Base-by-base conservation (phyloP, 306 rosid genomes). In the Parietaria judaica region DNA sequence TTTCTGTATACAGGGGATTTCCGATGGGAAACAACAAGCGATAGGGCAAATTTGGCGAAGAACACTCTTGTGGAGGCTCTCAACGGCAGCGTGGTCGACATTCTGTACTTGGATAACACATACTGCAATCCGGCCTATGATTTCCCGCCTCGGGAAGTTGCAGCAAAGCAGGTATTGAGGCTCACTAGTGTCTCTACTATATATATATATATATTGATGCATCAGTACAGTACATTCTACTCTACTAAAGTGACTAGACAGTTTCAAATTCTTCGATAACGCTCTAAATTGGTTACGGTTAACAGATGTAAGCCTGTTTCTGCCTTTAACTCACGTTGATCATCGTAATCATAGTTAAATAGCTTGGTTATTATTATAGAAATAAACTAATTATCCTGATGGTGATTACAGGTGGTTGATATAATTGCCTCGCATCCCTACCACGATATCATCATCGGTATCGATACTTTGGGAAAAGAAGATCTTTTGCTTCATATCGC, bases 391-490 rank as follows among this genome's bases (percentile, higher is more conserved):
- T 49, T 23, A 44, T 59, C 39, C 60, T 65, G 54, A 58, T 66
- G 31, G 44, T 69, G 60, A 39, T 77, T 75, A 54, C 84, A 83
- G 90, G 66, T 79, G 61, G 73, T 83, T 59, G 78, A 79, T 78
- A 71, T 86, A 48, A 79, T 86, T 66, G 66, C 61, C 36, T 77
- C 90, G 46, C 84, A 83, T 81, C 95, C 90, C 47, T 79, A 79
- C 15, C 86, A 86, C 63, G 95, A 81, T 38, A 54, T 86, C 58
- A 67, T 86, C 67, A 86, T 86, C 59, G 90, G 81, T 64, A 77
- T 86, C 43, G 84, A 83, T 73, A 54, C 79, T 64, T 49, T 83
- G 60, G 95, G 95, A 14, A 86, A 86, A 68, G 95, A 86, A 69
- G 86, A 86, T 69, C 90, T 83, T 46, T 69, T 86, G 72, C 77